Base-by-base conservation (phyloP, 176 grass and related monocot species). In the Calamus simplicifolius region DNA sequence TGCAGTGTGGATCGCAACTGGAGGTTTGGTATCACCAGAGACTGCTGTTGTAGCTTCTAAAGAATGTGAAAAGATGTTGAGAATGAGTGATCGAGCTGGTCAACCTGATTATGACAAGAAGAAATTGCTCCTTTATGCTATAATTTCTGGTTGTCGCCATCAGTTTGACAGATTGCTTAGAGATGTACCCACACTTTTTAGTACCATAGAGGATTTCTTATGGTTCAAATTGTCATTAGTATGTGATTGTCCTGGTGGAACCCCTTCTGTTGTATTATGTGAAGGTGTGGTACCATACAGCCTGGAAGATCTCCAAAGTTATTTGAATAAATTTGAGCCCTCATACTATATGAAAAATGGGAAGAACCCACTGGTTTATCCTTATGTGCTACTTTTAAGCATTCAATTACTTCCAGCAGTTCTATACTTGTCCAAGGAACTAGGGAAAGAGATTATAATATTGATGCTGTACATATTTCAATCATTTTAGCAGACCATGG, bases 31-130 rank as follows among this genome's bases (percentile, higher is more conserved):
- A 28, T 92, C 93, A 67, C 72, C 70, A 57, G 81, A 89, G 51
- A 85, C 76, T 63, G 75, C 87, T 76, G 43, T 82, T 74, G 64
- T 69, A 56, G 81, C 93, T 69, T 98, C 93, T 69, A 87, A 98
- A 61, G 93, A 98, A 71, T 98, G 87, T 82, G 93, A 98, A 27
- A 98, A 98, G 78, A 82, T 98, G 84, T 77, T 92, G 52, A 98
- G 87, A 78, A 77, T 98, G 81, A 82, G 84, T 66, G 93, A 98
- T 68, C 84, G 93, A 63, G 83, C 81, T 73, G 87, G 93, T 2
- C 87, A 87, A 28, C 93, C 81, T 58, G 79, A 84, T 77, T 98
- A 88, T 30, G 93, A 98, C 80, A 81, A 78, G 61, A 98, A 98
- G 63, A 98, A 92, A 25, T 77, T 98, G 27, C 76, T 98, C 57